Evolutionary conservation across 805 yeast species (phyloP), one percentile per base, ranked within the genome.

Genomic region (Suhomyces canberraensis): DNA sequence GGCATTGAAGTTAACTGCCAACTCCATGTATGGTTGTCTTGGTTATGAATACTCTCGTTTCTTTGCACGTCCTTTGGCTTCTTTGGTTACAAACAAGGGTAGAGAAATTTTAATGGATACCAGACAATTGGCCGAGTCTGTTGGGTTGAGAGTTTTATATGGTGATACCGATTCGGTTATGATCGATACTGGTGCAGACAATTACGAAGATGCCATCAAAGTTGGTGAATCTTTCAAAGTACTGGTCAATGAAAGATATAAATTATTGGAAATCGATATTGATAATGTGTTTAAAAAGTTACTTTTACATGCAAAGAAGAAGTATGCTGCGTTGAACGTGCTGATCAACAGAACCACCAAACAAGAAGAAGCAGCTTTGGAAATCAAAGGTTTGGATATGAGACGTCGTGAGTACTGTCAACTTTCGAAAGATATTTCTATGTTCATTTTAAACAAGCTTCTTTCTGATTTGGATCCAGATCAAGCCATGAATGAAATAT

Each of bases 141-240:
- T 84, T 51, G 84, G 84, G 0, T 70, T 93, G 41, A 71, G 87
- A 37, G 98, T 95, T 33, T 87, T 93, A 11, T 93, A 93, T 55
- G 98, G 98, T 71, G 98, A 93, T 66, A 93, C 98, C 0, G 98
- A 93, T 69, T 93, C 98, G 24, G 97, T 93, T 36, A 93, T 93
- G 98, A 88, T 93, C 57, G 95, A 91, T 60, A 88, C 98, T 3
- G 89, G 89, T 19, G 80, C 79, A 30, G 76, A 73, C 38, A 72
- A 65, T 21, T 84, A 75, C 58, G 60, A 64, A 17, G 95, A 86
- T 30, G 96, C 98, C 0, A 60, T 86, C 29, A 73, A 73, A 49
- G 81, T 89, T 44, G 99, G 98, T 20, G 81, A 81, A 33, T 82
- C 81, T 33, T 91, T 93, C 68, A 93, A 93, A 58, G 58, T 70